Percentiles rank a stretch among this genome's conserved stretches.
phyloP scores from a whole-genome alignment of 441 rosid genomes.

The Adansonia grandidieri region DNA sequence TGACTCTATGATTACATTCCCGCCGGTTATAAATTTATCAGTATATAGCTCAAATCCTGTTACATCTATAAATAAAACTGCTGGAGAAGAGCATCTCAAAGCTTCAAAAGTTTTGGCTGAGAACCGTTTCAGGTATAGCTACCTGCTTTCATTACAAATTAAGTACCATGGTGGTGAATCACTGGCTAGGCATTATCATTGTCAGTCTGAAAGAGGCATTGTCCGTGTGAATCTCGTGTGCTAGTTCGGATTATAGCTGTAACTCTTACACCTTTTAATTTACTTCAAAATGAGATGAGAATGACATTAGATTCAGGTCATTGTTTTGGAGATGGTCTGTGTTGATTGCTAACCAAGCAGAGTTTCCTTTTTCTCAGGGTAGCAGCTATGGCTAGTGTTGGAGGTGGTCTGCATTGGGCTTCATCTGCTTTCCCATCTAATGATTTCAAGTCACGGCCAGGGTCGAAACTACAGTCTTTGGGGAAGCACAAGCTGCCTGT shows the following conservation, averaged over 20 bases:
- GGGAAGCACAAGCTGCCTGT: slow-evolving; percentile 80
- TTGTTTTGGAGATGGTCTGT: slow-evolving; percentile 7
- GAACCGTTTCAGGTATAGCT: slow-evolving; percentile 76
- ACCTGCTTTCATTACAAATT: slow-evolving; percentile 1
- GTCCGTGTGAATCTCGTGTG: slow-evolving; percentile 8
- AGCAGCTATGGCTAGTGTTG: slow-evolving; percentile 68
- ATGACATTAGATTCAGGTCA: slow-evolving; percentile 6
- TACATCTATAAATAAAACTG: slow-evolving; percentile 37
- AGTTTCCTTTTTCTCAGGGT: slow-evolving; percentile 48
- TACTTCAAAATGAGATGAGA: slow-evolving; percentile 4
- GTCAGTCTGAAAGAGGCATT: slow-evolving; percentile 10
- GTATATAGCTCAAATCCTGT: slow-evolving; percentile 51
- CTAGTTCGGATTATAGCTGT: neutral
- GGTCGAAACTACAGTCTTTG: slow-evolving; percentile 50
- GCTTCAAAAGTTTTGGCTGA: slow-evolving; percentile 56
- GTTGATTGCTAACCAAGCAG: slow-evolving; percentile 17
- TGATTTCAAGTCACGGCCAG: slow-evolving; percentile 59
- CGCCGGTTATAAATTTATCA: slow-evolving; percentile 60
- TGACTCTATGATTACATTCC: slow-evolving; percentile 55
- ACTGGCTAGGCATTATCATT: slow-evolving; percentile 4
- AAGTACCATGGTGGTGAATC: slow-evolving; percentile 9
- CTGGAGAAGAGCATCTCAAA: slow-evolving; percentile 50
- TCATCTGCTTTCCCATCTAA: slow-evolving; percentile 60
- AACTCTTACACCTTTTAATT: neutral
- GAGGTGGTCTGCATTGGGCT: slow-evolving; percentile 68